phyloP scores from a whole-genome alignment of 192 early-diverging fungal genomes.

The Cladochytrium replicatum region DNA sequence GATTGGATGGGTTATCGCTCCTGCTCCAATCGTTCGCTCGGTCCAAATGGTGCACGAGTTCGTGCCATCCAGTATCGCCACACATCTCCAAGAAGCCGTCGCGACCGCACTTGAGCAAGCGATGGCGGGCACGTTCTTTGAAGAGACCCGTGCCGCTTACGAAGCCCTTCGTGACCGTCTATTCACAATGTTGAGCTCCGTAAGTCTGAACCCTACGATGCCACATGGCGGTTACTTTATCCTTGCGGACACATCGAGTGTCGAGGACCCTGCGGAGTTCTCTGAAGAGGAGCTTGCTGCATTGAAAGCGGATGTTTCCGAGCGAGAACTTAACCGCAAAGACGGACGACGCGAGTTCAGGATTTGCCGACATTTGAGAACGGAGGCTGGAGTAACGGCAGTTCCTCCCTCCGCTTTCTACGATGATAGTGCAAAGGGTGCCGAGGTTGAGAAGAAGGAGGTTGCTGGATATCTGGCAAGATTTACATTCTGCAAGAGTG shows the following conservation, averaged over 20 bases:
- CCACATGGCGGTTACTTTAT: conserved; percentile 93
- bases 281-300: conserved; percentile 22
- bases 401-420: conserved; percentile 92
- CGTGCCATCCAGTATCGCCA: conserved; percentile 79
- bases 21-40: conserved; percentile 56
- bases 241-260: conserved; percentile 64
- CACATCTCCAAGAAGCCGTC: conserved; percentile 76
- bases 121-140: conserved; percentile 50
- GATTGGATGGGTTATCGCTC: conserved; percentile 84
- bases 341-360: conserved; percentile 58
- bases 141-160: conserved; percentile 58
- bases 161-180: conserved; percentile 62
- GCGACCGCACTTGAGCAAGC: conserved; percentile 65
- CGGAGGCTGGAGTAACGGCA: conserved; percentile 78
- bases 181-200: conserved; percentile 50
- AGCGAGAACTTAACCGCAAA: conserved; percentile 25
- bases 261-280: no score
- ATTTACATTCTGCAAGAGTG: conserved; percentile 91
- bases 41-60: conserved; percentile 81
- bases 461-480: conserved; percentile 67
- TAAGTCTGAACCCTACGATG: conserved; percentile 66
- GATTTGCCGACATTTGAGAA: conserved; percentile 74
- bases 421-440: conserved; percentile 23
- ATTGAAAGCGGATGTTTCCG: conserved; percentile 39
- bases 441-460: no score